Percentiles rank a stretch among this genome's conserved stretches.
Evolutionary conservation across 106 monocot genomes (phyloP).

Genomic region (Platanthera zijinensis): DNA sequence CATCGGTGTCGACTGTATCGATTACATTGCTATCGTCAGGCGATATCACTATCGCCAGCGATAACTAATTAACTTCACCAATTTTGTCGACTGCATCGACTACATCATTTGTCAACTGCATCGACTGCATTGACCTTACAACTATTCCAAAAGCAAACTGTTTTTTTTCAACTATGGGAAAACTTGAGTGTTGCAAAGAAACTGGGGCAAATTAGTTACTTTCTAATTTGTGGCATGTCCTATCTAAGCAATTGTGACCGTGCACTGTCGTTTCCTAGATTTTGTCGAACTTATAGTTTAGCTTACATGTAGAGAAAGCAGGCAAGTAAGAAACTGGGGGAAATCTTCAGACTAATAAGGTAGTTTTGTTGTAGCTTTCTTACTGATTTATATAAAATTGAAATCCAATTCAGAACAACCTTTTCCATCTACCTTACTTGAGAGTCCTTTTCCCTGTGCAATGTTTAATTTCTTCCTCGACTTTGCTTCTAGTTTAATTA

Average conservation of each 20-base stretch:
- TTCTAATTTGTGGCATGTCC: neutral
- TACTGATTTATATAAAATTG: neutral
- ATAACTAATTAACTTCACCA: no score
- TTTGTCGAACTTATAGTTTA: neutral
- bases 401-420: neutral
- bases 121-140: no score
- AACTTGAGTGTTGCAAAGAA: no score
- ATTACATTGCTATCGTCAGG: no score
- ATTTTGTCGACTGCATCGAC: no score
- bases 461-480: neutral
- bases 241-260: neutral
- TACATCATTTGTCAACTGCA: no score
- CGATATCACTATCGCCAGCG: no score
- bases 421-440: neutral
- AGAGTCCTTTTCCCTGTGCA: neutral
- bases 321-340: neutral
- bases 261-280: neutral
- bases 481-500: neutral
- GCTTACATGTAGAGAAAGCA: neutral
- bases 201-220: neutral
- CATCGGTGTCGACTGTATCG: no score
- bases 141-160: no score
- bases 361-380: neutral
- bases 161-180: no score
- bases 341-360: neutral